Base-by-base conservation (phyloP, 306 rosid genomes). In the Trifolium fragiferum region DNA sequence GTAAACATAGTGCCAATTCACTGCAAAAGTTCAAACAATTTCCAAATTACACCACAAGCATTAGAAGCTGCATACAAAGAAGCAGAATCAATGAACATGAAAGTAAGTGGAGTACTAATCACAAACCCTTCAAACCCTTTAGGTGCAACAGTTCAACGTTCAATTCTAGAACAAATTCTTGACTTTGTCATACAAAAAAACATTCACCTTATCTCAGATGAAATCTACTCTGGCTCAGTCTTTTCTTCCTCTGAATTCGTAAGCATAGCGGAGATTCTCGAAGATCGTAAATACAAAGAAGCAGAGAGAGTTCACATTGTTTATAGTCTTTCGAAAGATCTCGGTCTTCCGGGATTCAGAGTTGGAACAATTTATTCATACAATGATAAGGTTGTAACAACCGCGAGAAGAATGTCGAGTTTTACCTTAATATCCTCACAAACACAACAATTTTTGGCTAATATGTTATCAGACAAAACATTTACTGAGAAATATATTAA, bases 111-210 rank as follows among this genome's bases (percentile, higher is more conserved):
- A 8, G 85, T 93, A 0, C 75, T 91, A 1, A 91, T 93, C 80
- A 88, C 98, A 43, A 93, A 93, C 78, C 98, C 98, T 1, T 91
- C 98, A 1, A 93, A 93, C 72, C 98, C 98, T 7, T 76, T 93
- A 8, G 98, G 98, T 0, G 88, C 90, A 20, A 89, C 98, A 18
- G 69, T 91, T 33, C 87, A 84, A 70, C 86, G 88, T 8, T 30
- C 79, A 13, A 87, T 86, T 21, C 86, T 93, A 1, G 90, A 90
- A 43, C 58, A 87, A 0, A 73, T 91, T 78, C 84, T 93, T 0
- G 94, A 89, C 53, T 93, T 91, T 35, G 96, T 77, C 4, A 79
- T 73, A 7, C 37, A 55, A 41, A 91, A 91, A 50, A 93, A 91
- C 86, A 91, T 93, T 78, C 97, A 93, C 49, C 93, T 93, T 7